phyloP scores from a whole-genome alignment of 192 early-diverging fungal genomes.

The Podila verticillata region DNA sequence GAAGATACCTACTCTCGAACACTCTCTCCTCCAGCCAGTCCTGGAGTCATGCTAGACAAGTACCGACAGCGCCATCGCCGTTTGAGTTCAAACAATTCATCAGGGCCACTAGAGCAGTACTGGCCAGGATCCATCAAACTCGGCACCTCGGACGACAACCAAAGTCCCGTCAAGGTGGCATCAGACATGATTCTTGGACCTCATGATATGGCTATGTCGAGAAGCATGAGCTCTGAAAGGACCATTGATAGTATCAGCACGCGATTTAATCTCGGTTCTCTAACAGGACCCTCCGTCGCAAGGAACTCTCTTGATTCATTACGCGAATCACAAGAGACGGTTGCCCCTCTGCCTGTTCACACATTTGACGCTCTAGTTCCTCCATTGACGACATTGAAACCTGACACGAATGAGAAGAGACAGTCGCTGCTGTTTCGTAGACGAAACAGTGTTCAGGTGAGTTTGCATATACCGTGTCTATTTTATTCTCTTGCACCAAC shows the following conservation, averaged over 20 bases:
- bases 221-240: constrained; percentile 22
- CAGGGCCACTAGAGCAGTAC: constrained; percentile 20
- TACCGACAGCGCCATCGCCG: constrained; percentile 17
- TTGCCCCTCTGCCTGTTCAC: neutral
- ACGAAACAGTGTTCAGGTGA: neutral
- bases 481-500: neutral
- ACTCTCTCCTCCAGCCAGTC: constrained; percentile 25
- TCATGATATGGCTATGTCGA: constrained; percentile 1
- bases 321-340: neutral
- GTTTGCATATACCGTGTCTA: neutral
- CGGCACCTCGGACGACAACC: constrained; percentile 16
- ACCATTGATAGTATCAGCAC: constrained; percentile 4
- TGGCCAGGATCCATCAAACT: constrained; percentile 41
- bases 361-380: neutral
- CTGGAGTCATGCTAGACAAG: constrained; percentile 1
- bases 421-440: constrained; percentile 14
- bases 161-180: constrained; percentile 11
- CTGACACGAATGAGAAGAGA: constrained; percentile 19
- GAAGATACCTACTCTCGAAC: constrained; percentile 10
- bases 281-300: neutral
- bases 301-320: constrained; percentile 9
- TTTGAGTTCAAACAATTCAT: constrained; percentile 27
- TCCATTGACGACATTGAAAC: neutral
- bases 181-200: neutral
- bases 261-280: neutral